These are phyloP conservation scores for Brettanomyces bruxellensis DNA, from an alignment of 805 yeast genomes.

Conservation along the genomic window DNA sequence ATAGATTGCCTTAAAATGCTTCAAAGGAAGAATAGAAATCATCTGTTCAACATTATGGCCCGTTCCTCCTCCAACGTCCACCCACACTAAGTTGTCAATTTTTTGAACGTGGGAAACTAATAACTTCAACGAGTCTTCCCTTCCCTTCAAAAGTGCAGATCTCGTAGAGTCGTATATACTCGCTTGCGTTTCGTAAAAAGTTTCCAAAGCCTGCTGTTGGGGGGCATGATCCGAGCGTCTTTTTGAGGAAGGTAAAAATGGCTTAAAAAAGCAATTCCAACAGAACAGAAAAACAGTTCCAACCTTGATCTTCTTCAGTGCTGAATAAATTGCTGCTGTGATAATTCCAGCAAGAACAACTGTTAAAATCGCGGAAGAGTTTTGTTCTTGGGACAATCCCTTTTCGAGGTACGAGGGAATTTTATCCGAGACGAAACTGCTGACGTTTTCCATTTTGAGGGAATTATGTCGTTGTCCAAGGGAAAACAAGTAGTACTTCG, in stretches of 20 bases:
- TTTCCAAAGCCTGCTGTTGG: slow-evolving; percentile 53
- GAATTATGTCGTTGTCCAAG: too few relatives aligned
- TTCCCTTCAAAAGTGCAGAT: slow-evolving; percentile 55
- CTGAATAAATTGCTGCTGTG: background rate
- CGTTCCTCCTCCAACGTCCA: slow-evolving; percentile 83
- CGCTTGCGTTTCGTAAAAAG: slow-evolving; percentile 71
- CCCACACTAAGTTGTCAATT: slow-evolving; percentile 48
- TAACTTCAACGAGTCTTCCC: slow-evolving; percentile 52
- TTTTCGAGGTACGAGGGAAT: background rate
- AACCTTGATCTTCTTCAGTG: slow-evolving; percentile 5
- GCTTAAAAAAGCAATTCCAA: slow-evolving; percentile 52
- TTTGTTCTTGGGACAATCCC: background rate
- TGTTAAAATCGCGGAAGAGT: background rate
- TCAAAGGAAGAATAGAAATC: slow-evolving; percentile 44
- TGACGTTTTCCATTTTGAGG: background rate
- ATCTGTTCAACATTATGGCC: slow-evolving; percentile 75
- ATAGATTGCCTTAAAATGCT: slow-evolving; percentile 55
- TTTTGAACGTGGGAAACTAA: slow-evolving; percentile 48
- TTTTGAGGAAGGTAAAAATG: slow-evolving; percentile 31
- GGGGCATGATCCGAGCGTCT: slow-evolving; percentile 17
- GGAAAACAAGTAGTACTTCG: too few relatives aligned
- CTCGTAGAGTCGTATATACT: slow-evolving; percentile 69
- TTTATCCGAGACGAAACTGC: background rate
- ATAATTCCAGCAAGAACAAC: background rate
- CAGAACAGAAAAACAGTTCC: slow-evolving; percentile 24